Percentiles rank a stretch among this genome's conserved stretches.
Conservation (phyloP, 2,329 filamentous ascomycete genomes). For the Penicillium aurantiogriseum region DNA sequence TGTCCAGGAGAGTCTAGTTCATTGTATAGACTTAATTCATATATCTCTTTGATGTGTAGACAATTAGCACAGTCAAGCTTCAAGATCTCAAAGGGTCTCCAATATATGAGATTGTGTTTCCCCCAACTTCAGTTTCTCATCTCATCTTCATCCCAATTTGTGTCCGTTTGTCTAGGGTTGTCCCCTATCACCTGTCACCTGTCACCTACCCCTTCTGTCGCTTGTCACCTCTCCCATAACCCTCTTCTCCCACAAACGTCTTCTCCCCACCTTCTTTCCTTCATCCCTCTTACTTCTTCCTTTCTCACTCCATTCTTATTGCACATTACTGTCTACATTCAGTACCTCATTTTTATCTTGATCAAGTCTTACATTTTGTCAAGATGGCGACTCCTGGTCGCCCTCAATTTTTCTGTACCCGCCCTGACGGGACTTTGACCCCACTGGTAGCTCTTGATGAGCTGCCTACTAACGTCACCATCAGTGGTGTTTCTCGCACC, state of each 20-base stretch:
- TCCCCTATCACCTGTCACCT: background rate
- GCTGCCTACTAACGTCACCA: conserved; percentile 37
- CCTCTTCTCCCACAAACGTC: background rate
- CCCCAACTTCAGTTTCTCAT: background rate
- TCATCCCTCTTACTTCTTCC: conserved; percentile 10
- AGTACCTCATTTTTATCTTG: background rate
- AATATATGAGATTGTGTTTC: background rate
- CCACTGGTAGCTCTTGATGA: conserved; percentile 49
- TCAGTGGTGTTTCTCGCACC: conserved; percentile 39
- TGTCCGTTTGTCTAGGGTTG: background rate
- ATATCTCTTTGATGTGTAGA: background rate
- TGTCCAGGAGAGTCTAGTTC: background rate
- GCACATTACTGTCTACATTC: background rate
- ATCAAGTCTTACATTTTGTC: background rate
- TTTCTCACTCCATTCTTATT: background rate
- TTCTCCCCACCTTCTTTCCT: conserved; percentile 9
- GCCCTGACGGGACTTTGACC: conserved; percentile 41
- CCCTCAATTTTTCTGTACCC: conserved; percentile 45
- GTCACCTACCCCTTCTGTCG: background rate
- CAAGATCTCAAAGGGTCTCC: background rate
- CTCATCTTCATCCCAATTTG: background rate
- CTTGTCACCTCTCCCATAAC: background rate
- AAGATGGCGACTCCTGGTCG: conserved; percentile 29
- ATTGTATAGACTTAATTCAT: background rate
- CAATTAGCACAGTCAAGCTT: background rate